Percentiles rank a stretch among this genome's conserved stretches.
These are phyloP conservation scores for Erythrobasidium hasegawianum DNA, from an alignment of 1,284 basidiomycete genomes.

Conservation along the genomic window DNA sequence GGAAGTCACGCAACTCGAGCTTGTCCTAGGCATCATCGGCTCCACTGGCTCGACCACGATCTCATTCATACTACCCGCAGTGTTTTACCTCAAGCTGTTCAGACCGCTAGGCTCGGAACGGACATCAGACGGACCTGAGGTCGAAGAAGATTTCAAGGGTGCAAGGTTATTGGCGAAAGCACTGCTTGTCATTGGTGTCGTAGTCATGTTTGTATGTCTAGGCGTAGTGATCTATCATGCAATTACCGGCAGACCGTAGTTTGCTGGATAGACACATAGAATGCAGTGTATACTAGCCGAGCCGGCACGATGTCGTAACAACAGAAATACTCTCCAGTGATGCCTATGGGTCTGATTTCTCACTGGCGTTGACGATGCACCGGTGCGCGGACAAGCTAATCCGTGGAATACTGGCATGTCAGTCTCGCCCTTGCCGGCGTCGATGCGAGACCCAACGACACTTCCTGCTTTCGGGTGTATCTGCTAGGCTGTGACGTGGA, in stretches of 20 bases:
- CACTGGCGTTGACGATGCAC: too few species aligned
- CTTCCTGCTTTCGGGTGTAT: too few species aligned
- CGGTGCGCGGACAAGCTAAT: too few species aligned
- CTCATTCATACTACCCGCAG: constrained; percentile 90
- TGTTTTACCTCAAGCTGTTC: constrained; percentile 63
- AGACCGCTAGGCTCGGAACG: constrained; percentile 48
- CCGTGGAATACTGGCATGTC: too few species aligned
- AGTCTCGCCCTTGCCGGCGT: too few species aligned
- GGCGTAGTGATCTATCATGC: constrained; percentile 23
- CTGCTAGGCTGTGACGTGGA: too few species aligned
- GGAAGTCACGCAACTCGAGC: constrained; percentile 72
- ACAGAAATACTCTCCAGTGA: too few species aligned
- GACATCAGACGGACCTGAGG: not conserved
- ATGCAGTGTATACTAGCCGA: too few species aligned
- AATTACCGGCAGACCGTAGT: not conserved
- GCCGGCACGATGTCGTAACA: too few species aligned
- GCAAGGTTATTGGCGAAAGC: constrained; percentile 19
- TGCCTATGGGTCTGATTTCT: too few species aligned
- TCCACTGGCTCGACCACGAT: constrained; percentile 94
- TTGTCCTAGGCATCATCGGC: constrained; percentile 88
- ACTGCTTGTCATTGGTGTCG: constrained; percentile 17
- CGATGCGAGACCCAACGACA: too few species aligned
- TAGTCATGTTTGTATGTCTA: constrained; percentile 30
- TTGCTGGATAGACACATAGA: too few species aligned
- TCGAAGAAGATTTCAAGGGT: constrained; percentile 19